Base-by-base conservation (phyloP, 2,329 filamentous ascomycete species). In the Ascochyta clinopodiicola region DNA sequence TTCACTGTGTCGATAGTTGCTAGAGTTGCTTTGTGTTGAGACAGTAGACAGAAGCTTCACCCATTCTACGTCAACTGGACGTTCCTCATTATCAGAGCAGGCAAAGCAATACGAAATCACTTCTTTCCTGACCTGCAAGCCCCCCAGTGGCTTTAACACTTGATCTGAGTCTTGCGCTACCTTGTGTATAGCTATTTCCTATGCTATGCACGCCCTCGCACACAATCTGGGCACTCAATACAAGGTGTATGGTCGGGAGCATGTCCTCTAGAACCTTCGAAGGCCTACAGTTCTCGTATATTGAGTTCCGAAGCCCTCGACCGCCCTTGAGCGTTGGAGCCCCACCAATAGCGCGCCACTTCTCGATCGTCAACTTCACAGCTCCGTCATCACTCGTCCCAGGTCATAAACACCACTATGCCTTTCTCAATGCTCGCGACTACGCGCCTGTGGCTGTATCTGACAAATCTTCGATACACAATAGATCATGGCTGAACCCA, bases 401-500 rank as follows among this genome's bases (percentile, higher is more conserved):
- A 51, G 46, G 57, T 59, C 56, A 61, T 65, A 58, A 63, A 52
- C 47, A 53, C 44, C 45, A 40, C 42, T 25, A 60, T 67, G 62
- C 47, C 50, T 55, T 44, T 38, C 29, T 46, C 25, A 36, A 39
- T 44, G 32, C 21, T 36, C 45, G 19, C n/a, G 25, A 51, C 44
- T 29, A 60, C 47, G 43, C 42, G 54, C 45, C 22, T 25, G 48
- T 27, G 12, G 32, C 25, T 22, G 3, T 9, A 25, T 7, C 5
- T 8, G 15, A n/a, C 7, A 19, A 17, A 12, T n/a, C 4, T 10
- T 2, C 15, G n/a, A 15, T 22, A 34, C 13, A 43, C 15, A 22
- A 45, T 44, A 17, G 44, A 59, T 22, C 40, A 75, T 75, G 72
- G 64, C 64, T 56, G 64, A 71, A 25, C 22, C 44, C 2, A 73